Evolutionary conservation across 2,329 filamentous ascomycete species (phyloP), one percentile per base, ranked within the genome.

Genomic region (Hypoxylon sp.): DNA sequence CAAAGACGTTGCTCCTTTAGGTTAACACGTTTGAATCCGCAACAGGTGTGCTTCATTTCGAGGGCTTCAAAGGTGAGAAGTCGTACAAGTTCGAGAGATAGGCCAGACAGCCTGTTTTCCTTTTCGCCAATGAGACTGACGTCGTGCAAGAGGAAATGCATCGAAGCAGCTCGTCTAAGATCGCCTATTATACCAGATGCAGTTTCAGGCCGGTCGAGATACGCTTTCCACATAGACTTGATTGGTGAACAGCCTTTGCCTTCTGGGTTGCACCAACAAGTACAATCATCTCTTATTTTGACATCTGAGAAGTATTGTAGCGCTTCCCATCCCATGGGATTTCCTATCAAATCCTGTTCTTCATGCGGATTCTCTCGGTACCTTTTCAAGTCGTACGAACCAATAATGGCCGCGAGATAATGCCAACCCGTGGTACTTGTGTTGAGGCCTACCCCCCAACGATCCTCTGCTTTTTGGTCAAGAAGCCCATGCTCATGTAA

Each of bases 21-120:
- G n/a, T n/a, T n/a, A n/a, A n/a, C n/a, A n/a, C 3, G n/a, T 3
- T n/a, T 21, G 19, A 23, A 7, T 7, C 5, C 19, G 8, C 32
- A 36, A 36, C 32, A 36, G 15, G 32, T 36, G n/a, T 36, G 32
- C 8, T 20, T 23, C 32, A 36, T 36, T 11, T 36, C 32, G 32
- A 36, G 32, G 19, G 32, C 32, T 21, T 36, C 32, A 7, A 36
- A 36, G 15, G 32, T 23, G 15, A 36, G 17, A 20, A 36, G 25
- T n/a, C 32, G 32, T 13, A 36, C 17, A 36, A 36, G 25, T 7
- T 36, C 32, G 25, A 36, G 32, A 7, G 7, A n/a, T 23, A 21
- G n/a, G 3, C 11, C 17, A n/a, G 11, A 23, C 19, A 13, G 11
- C 5, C 8, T n/a, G 2, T 36, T 6, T 13, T 13, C 32, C 25